phyloP scores from a whole-genome alignment of 164 flowering plant species.

The Sextonia rubra region DNA sequence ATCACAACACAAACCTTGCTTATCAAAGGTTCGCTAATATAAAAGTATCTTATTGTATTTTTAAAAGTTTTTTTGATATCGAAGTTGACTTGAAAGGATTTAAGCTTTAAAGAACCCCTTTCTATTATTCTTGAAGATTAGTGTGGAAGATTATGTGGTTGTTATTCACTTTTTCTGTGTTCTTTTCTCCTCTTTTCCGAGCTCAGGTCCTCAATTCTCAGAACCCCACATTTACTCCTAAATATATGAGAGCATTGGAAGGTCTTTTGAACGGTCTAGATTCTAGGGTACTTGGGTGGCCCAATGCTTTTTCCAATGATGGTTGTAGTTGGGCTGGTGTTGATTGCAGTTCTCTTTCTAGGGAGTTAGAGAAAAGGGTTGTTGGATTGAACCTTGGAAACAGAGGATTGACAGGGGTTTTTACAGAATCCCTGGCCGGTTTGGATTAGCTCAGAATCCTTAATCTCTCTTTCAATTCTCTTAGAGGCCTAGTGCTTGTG shows the following conservation, averaged over 20 bases:
- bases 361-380: constrained; percentile 25
- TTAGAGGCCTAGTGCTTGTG: constrained; percentile 49
- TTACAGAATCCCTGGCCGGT: constrained; percentile 42
- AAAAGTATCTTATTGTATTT: too few species aligned
- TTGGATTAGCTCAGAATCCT: constrained; percentile 49
- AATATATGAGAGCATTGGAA: constrained; percentile 30
- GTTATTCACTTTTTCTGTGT: too few species aligned
- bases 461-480: constrained; percentile 59
- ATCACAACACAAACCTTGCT: too few species aligned
- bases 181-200: background rate
- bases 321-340: constrained; percentile 44
- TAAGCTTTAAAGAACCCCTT: too few species aligned
- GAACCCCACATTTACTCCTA: constrained; percentile 8
- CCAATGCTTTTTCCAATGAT: constrained; percentile 13
- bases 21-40: too few species aligned
- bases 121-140: too few species aligned
- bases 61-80: too few species aligned
- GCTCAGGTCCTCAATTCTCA: constrained; percentile 3
- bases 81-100: too few species aligned
- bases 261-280: background rate
- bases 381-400: constrained; percentile 45
- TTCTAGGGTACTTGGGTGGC: background rate
- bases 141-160: too few species aligned
- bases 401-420: constrained; percentile 47
- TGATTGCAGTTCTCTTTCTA: constrained; percentile 33